Evolutionary conservation across 371 early-diverging fungal genomes (phyloP), one percentile per base, ranked within the genome.

Genomic region (Mortierella polycephala): DNA sequence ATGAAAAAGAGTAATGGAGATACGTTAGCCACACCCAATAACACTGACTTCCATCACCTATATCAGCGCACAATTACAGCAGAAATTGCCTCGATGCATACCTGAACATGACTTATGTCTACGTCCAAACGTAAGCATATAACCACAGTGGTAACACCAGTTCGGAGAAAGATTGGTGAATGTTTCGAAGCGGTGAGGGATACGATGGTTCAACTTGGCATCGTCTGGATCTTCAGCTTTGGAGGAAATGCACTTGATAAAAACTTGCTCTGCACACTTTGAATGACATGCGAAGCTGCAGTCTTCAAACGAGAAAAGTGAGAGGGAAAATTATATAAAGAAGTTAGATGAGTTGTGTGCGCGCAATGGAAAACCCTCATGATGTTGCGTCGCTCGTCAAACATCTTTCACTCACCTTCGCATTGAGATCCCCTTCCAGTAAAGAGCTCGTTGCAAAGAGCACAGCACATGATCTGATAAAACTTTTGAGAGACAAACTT

Each of bases 101-200:
- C 88, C 88, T 11, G 84, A 68, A 65, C 93, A 93, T 58, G 75
- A 84, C 74, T 91, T 91, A 56, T 86, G 76, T 3, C 87, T 84
- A 45, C 88, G 85, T 21, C 95, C 94, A 16, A 96, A 82, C 1
- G 94, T 86, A 41, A 98, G 85, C 89, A 95, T 91, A 57, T 90
- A 88, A 20, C 98, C 97, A 85, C 98, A 98, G 77, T 99, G 97
- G 71, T 90, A 89, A 83, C 98, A 99, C 96, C 95, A 98, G 81
- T 88, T 89, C 39, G 94, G 91, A 37, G 90, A 90, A 59, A 92
- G 83, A 56, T 88, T 91, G 47, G 90, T 90, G n/a, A 89, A 83
- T 16, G 84, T 86, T 62, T 92, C 90, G 71, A 94, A 96, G 58
- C 93, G 89, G 83, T 98, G 99, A 50, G 95, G 96, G 72, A 97